These are phyloP conservation scores for Digitaria exilis DNA, from an alignment of 202 grass and related monocot genomes.

Conservation along the genomic window DNA sequence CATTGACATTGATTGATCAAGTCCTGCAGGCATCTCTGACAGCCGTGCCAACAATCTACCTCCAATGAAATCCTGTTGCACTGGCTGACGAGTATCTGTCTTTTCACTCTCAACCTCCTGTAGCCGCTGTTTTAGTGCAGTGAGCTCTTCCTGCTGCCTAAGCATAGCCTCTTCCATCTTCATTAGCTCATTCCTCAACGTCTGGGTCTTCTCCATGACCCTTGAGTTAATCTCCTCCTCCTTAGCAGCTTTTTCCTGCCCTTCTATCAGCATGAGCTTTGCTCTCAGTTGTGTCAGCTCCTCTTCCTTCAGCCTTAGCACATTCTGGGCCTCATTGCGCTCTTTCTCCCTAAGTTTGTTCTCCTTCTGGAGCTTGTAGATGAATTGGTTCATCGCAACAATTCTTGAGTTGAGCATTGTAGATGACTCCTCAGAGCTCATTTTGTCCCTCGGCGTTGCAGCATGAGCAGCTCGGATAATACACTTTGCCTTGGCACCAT, in stretches of 20 bases:
- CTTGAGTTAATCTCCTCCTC: constrained; percentile 64
- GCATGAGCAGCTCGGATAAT: constrained; percentile 75
- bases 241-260: constrained; percentile 39
- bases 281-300: constrained; percentile 52
- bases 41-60: constrained; percentile 57
- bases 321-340: constrained; percentile 51
- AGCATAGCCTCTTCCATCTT: constrained; percentile 52
- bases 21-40: constrained; percentile 55
- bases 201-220: constrained; percentile 46
- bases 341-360: constrained; percentile 71
- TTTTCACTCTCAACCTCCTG: constrained; percentile 62
- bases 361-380: constrained; percentile 79
- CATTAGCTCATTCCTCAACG: constrained; percentile 47
- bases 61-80: constrained; percentile 34
- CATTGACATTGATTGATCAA: constrained; percentile 69
- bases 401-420: constrained; percentile 68
- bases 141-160: constrained; percentile 62
- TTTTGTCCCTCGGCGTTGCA: constrained; percentile 66
- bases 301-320: constrained; percentile 61
- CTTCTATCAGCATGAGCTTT: constrained; percentile 60
- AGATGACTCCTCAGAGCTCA: constrained; percentile 70
- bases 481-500: constrained; percentile 97
- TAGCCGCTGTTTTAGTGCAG: constrained; percentile 47
- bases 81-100: constrained; percentile 1
- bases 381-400: constrained; percentile 82